Percentiles rank a stretch among this genome's conserved stretches.
Conservation (phyloP, 495 filamentous ascomycete genomes). For the Penicillium longicatenatum region DNA sequence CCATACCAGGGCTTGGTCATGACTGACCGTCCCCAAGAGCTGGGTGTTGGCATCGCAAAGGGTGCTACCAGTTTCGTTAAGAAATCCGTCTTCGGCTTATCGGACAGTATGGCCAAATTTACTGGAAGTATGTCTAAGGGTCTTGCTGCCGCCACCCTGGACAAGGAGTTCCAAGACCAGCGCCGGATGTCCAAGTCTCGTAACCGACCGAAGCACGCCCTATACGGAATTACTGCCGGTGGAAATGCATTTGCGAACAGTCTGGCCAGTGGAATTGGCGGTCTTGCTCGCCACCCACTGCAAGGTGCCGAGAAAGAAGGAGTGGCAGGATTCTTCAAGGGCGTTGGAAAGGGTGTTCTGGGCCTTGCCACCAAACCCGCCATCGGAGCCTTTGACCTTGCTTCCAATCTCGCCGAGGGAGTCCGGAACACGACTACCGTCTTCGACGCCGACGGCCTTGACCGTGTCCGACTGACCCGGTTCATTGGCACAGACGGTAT, state of each 20-base stretch:
- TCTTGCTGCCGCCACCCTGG: slow-evolving; percentile 89
- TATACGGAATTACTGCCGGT: slow-evolving; percentile 94
- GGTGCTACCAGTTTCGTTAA: slow-evolving; percentile 96
- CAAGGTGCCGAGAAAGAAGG: slow-evolving; percentile 97
- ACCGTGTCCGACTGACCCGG: slow-evolving; percentile 87
- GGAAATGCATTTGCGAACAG: slow-evolving; percentile 93
- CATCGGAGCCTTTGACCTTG: slow-evolving; percentile 94
- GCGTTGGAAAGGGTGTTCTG: slow-evolving; percentile 91
- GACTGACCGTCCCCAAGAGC: slow-evolving; percentile 91
- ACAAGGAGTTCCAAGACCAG: slow-evolving; percentile 97
- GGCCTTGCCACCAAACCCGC: slow-evolving; percentile 94
- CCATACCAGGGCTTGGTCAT: slow-evolving; percentile 97
- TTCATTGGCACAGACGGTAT: slow-evolving; percentile 92
- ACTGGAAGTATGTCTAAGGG: slow-evolving; percentile 97
- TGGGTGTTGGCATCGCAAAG: slow-evolving; percentile 93
- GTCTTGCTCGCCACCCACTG: slow-evolving; percentile 87
- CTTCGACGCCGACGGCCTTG: slow-evolving; percentile 90
- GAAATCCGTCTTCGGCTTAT: slow-evolving; percentile 96
- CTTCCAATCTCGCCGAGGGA: slow-evolving; percentile 93
- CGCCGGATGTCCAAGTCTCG: slow-evolving; percentile 90
- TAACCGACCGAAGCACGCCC: slow-evolving; percentile 93
- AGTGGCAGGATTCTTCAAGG: slow-evolving; percentile 91
- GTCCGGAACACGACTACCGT: slow-evolving; percentile 98
- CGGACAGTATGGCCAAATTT: slow-evolving; percentile 93
- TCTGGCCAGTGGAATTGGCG: slow-evolving; percentile 89